These are phyloP conservation scores for Leptographium flavum DNA, from an alignment of 2,329 filamentous ascomycete genomes.

Conservation along the genomic window DNA sequence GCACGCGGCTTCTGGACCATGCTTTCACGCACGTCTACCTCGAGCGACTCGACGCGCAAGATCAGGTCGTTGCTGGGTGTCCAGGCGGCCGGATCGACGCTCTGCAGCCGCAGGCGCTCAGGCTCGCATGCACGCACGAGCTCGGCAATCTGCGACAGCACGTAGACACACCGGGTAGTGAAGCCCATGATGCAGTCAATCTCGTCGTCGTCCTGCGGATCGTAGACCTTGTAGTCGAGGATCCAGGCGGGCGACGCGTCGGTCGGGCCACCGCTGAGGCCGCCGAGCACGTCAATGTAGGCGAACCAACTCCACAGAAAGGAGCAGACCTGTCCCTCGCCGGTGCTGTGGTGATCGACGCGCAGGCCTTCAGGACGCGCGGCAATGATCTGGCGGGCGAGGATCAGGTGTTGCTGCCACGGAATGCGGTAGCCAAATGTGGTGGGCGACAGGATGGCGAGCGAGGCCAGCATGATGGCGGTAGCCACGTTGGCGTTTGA, in stretches of 20 bases:
- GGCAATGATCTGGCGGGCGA: constrained; percentile 62
- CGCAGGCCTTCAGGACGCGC: constrained; percentile 34
- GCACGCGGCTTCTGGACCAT: constrained; percentile 26
- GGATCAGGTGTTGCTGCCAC: constrained; percentile 66
- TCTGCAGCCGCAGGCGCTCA: constrained; percentile 4
- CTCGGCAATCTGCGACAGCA: constrained; percentile 58
- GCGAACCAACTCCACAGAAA: constrained; percentile 75
- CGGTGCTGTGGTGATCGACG: constrained; percentile 33
- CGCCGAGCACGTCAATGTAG: constrained; percentile 69
- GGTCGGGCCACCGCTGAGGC: constrained; percentile 44
- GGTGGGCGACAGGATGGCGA: constrained; percentile 71
- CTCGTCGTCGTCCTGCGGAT: constrained; percentile 43
- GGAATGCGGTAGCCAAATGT: constrained; percentile 68
- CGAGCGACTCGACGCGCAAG: constrained; percentile 42
- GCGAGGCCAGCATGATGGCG: constrained; percentile 70
- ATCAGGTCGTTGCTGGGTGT: constrained; percentile 38
- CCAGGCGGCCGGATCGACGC: constrained; percentile 26
- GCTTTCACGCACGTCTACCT: constrained; percentile 46
- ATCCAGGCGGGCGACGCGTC: constrained; percentile 36
- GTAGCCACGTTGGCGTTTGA: constrained; percentile 64
- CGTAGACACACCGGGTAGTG: constrained; percentile 54
- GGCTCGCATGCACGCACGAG: constrained; percentile 54
- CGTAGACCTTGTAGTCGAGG: constrained; percentile 35
- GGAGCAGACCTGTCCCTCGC: constrained; percentile 46
- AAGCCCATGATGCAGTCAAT: constrained; percentile 76